Percentiles rank a stretch among this genome's conserved stretches.
Conservation (phyloP, 177 flowering plant species). For the Vitis hybrid region DNA sequence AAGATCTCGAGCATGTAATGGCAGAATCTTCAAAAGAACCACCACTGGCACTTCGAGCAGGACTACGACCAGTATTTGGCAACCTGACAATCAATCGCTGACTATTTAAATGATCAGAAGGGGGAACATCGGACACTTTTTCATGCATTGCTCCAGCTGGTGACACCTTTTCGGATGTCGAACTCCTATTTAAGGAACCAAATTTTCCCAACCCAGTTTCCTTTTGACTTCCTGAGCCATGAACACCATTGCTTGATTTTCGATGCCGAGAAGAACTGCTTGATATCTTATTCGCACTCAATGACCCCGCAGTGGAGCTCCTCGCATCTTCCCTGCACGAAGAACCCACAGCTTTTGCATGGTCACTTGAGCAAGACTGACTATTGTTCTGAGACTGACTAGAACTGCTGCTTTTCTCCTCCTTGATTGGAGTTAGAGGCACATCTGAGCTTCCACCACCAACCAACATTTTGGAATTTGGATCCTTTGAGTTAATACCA, state of each 20-base stretch:
- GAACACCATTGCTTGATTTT: conserved; percentile 57
- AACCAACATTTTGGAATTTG: conserved; percentile 26
- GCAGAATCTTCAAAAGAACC: conserved; percentile 57
- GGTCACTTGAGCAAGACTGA: conserved; percentile 78
- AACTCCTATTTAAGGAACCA: conserved; percentile 34
- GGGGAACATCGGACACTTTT: conserved; percentile 39
- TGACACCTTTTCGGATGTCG: conserved; percentile 44
- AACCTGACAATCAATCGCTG: conserved; percentile 77
- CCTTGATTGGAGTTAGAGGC: conserved; percentile 48
- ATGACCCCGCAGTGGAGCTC: conserved; percentile 67
- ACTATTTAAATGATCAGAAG: conserved; percentile 43
- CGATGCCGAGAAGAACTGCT: conserved; percentile 54
- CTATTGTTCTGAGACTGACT: conserved; percentile 84
- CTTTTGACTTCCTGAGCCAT: conserved; percentile 46
- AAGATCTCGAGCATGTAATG: conserved; percentile 48
- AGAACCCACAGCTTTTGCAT: conserved; percentile 45
- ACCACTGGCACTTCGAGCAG: conserved; percentile 55
- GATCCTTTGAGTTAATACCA: conserved; percentile 37
- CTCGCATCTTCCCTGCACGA: conserved; percentile 69
- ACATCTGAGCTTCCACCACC: conserved; percentile 43
- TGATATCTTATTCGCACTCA: conserved; percentile 36
- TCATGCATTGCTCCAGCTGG: conserved; percentile 45
- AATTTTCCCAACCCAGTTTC: conserved; percentile 43
- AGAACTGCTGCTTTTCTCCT: conserved; percentile 86
- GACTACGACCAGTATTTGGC: conserved; percentile 69